Evolutionary conservation across 2,329 filamentous ascomycete genomes (phyloP).

Genomic region (Lecanosticta acicola): DNA sequence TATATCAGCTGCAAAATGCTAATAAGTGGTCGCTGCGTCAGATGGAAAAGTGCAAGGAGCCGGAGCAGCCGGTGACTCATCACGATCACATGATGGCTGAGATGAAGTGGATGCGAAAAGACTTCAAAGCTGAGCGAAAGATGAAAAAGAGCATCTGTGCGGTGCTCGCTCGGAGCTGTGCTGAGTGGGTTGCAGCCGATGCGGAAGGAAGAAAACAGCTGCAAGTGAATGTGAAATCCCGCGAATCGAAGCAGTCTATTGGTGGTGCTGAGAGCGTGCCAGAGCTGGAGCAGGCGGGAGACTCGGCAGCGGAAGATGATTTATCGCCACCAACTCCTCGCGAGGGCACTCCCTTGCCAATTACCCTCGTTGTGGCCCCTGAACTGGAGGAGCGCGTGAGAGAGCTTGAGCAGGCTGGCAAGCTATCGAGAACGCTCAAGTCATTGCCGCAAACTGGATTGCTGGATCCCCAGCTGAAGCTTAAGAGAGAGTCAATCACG

Average conservation of each 20-base stretch:
- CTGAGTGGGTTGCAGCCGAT: constrained; percentile 67
- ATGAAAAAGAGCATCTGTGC: constrained; percentile 83
- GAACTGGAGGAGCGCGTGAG: constrained; percentile 25
- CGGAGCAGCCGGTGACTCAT: constrained; percentile 68
- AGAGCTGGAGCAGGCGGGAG: constrained; percentile 28
- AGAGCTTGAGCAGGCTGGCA: constrained; percentile 23
- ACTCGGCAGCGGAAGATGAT: constrained; percentile 31
- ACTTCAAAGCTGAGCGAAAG: constrained; percentile 88
- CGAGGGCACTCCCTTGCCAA: constrained; percentile 10
- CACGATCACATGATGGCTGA: constrained; percentile 84
- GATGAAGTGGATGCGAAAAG: constrained; percentile 96
- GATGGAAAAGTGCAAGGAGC: constrained; percentile 76
- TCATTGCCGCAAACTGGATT: constrained; percentile 24
- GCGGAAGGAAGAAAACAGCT: constrained; percentile 59
- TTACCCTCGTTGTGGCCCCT: constrained; percentile 24
- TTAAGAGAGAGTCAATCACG: constrained; percentile 12
- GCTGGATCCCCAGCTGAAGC: constrained; percentile 6
- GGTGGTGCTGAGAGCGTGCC: constrained; percentile 18
- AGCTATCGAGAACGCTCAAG: constrained; percentile 25
- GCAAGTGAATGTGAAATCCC: constrained; percentile 58
- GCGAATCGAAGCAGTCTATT: constrained; percentile 13
- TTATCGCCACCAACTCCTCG: constrained; percentile 24
- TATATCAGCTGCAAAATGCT: constrained; percentile 84
- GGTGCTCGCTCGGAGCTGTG: constrained; percentile 75
- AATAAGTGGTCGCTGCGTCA: constrained; percentile 92